phyloP scores from a whole-genome alignment of 2,329 filamentous ascomycete genomes.

The Aspergillus tamarii region DNA sequence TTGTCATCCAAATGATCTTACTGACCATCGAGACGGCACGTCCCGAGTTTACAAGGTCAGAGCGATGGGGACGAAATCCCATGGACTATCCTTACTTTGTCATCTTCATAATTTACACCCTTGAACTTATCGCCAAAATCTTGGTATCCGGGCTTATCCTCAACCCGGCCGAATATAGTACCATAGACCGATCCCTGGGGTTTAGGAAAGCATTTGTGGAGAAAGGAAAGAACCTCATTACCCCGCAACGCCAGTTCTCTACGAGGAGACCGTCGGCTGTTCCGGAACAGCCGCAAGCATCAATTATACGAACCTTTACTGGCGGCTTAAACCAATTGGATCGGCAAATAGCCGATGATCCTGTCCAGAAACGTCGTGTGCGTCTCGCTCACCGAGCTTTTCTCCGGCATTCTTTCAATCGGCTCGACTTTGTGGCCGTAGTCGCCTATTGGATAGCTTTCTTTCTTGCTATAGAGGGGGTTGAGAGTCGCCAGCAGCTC shows the following conservation, averaged over 20 bases:
- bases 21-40: conserved; percentile 79
- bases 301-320: conserved; percentile 77
- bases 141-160: conserved; percentile 92
- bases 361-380: conserved; percentile 76
- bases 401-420: conserved; percentile 91
- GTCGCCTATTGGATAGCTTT: conserved; percentile 96
- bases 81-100: conserved; percentile 81
- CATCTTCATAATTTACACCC: conserved; percentile 86
- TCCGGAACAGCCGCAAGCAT: conserved; percentile 44
- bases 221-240: conserved; percentile 78
- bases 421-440: conserved; percentile 91
- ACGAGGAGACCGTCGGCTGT: conserved; percentile 55
- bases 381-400: conserved; percentile 90
- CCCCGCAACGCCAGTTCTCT: conserved; percentile 75
- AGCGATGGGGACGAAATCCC: conserved; percentile 63
- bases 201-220: conserved; percentile 73
- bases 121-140: conserved; percentile 80
- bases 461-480: conserved; percentile 67
- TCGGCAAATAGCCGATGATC: conserved; percentile 60
- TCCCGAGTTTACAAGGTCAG: conserved; percentile 67
- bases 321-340: conserved; percentile 69
- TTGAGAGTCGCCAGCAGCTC: conserved; percentile 72
- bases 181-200: conserved; percentile 77
- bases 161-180: conserved; percentile 90
- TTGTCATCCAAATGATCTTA: conserved; percentile 85